Evolutionary conservation across 2,329 filamentous ascomycete genomes (phyloP).

Genomic region (Mariannaea elegans): DNA sequence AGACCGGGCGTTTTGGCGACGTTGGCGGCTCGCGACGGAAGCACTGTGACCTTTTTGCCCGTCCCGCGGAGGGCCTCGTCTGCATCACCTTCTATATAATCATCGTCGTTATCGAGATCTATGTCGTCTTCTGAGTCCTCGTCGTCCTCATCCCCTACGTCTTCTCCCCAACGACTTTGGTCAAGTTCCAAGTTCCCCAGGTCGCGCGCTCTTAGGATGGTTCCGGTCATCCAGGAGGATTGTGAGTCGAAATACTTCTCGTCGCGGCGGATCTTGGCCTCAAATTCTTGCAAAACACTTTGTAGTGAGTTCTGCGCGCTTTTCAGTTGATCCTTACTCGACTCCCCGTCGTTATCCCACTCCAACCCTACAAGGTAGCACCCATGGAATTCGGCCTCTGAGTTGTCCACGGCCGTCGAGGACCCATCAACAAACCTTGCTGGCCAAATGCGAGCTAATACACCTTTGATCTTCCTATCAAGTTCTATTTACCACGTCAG

Average conservation of each 20-base stretch:
- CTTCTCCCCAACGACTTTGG: slow-evolving; percentile 56
- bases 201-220: slow-evolving; percentile 49
- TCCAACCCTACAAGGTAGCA: slow-evolving; percentile 70
- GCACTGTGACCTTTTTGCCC: slow-evolving; percentile 18
- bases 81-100: slow-evolving; percentile 42
- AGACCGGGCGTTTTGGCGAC: slow-evolving; percentile 42
- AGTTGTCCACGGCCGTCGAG: slow-evolving; percentile 34
- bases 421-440: slow-evolving; percentile 60
- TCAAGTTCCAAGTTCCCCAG: slow-evolving; percentile 57
- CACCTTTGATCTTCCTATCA: slow-evolving; percentile 57
- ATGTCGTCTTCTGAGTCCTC: slow-evolving; percentile 55
- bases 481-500: slow-evolving; percentile 56
- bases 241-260: slow-evolving; percentile 59
- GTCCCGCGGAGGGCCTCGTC: not conserved
- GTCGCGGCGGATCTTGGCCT: slow-evolving; percentile 55
- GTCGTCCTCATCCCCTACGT: slow-evolving; percentile 47
- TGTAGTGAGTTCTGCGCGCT: slow-evolving; percentile 54
- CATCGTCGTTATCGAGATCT: slow-evolving; percentile 44
- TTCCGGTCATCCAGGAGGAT: slow-evolving; percentile 58
- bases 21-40: slow-evolving; percentile 24
- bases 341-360: slow-evolving; percentile 38
- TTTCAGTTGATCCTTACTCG: slow-evolving; percentile 52
- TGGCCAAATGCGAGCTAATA: slow-evolving; percentile 70
- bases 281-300: slow-evolving; percentile 56
- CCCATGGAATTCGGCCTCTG: slow-evolving; percentile 61